Base-by-base conservation (phyloP, 176 grass and related monocot species). In the Paspalum notatum region DNA sequence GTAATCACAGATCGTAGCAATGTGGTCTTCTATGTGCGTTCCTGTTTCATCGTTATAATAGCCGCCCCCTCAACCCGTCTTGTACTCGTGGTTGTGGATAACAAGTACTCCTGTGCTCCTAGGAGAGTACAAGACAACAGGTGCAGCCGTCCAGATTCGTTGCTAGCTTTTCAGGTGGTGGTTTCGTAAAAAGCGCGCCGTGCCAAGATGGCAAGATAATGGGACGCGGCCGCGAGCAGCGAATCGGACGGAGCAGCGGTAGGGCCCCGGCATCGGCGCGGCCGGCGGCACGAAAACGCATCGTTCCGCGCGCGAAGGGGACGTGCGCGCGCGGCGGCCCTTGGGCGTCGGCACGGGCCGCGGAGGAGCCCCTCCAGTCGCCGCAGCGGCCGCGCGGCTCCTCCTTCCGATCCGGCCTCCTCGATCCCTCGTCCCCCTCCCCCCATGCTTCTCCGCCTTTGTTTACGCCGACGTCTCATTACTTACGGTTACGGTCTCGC, bases 301-400 rank as follows among this genome's bases (percentile, higher is more conserved):
- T 67, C 39, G 67, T 37, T 25, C 21, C 9, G 21, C 32, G 74
- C 24, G 70, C 13, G 69, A 55, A 55, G 41, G 60, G 68, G 50
- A 9, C 61, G 59, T 38, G 52, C 71, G 55, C 66, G 32, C 49
- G 24, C 79, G 82, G 20, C 79, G 85, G 0, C 85, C 91, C 79
- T 93, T 93, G 58, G 77, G 39, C 69, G 37, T 46, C 4, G 40
- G 32, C 42, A 62, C 51, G 85, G 83, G 88, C 20, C 54, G 74
- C 51, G 55, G 69, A 69, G 62, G 58, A 32, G n/a, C 32, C 91
- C 83, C 74, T 80, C 85, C 91, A 0, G 50, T 39, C 37, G 13
- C 70, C 44, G 70, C 82, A 71, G 70, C 54, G 62, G 82, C 70
- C 66, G 41, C 59, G 8, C 27, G 45, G 3, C 40, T 43, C 18